A percentile compares a stretch with the other conserved stretches of the same genome.
These are phyloP conservation scores for Carex pumila DNA, from an alignment of 176 grass and related monocot species.

Conservation along the genomic window DNA sequence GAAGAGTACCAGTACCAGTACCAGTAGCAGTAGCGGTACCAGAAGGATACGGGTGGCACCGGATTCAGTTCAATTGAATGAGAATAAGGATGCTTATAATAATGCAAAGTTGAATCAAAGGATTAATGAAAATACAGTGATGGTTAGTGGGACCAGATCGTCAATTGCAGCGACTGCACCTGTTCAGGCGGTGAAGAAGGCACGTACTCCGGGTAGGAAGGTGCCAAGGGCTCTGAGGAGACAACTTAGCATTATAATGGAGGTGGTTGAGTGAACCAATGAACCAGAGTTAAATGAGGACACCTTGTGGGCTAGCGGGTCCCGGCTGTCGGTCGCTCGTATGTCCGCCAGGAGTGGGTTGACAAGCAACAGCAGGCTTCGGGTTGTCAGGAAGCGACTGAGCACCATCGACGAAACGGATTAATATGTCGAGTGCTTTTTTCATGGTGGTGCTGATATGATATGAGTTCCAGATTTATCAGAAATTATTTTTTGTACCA, in stretches of 20 bases:
- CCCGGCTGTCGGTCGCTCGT: not conserved
- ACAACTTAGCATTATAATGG: conserved; percentile 37
- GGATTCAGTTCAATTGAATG: not conserved
- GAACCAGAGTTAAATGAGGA: conserved; percentile 36
- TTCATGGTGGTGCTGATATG: too few relatives aligned
- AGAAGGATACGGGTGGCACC: conserved; percentile 23
- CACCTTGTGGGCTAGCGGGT: not conserved
- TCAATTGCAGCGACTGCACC: not conserved
- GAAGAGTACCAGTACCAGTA: not conserved
- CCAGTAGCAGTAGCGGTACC: not conserved
- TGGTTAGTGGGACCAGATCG: not conserved
- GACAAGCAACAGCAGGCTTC: not conserved
- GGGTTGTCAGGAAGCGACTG: conserved; percentile 10
- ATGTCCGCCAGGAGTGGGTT: not conserved
- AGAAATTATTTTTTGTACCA: not conserved
- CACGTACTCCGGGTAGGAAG: not conserved
- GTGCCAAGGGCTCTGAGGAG: conserved; percentile 2
- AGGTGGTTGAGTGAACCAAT: conserved; percentile 23
- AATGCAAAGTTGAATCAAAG: conserved; percentile 39
- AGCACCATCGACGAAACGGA: conserved; percentile 35
- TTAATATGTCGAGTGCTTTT: not conserved
- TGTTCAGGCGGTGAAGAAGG: conserved; percentile 1
- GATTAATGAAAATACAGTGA: conserved; percentile 28
- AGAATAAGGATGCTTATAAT: not conserved
- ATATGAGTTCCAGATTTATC: not conserved